Conservation (phyloP, 768 basidiomycete genomes). For the Termitomyces titanicus region DNA sequence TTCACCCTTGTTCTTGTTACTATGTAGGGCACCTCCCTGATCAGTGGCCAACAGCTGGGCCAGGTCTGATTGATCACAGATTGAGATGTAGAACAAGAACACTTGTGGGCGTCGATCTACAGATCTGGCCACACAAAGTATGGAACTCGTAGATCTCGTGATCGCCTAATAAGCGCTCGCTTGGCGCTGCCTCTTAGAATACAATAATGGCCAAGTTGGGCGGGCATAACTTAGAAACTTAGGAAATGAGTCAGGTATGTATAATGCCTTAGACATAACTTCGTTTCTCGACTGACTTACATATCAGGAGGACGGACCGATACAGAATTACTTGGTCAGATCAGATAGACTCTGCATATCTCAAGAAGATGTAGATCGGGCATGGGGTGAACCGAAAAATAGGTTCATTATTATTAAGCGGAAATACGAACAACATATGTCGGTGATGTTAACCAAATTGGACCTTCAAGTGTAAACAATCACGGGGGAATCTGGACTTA, state of each 20-base stretch:
- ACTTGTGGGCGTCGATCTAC: constrained; percentile 12
- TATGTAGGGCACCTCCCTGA: background rate
- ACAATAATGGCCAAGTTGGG: constrained; percentile 10
- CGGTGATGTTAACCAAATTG: background rate
- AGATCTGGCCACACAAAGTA: constrained; percentile 7
- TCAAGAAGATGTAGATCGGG: background rate
- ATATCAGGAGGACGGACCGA: background rate
- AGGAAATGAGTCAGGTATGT: background rate
- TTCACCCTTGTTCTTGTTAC: background rate
- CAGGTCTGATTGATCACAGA: constrained; percentile 8
- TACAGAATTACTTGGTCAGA: background rate
- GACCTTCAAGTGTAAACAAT: constrained; percentile 14
- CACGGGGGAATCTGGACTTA: constrained; percentile 1
- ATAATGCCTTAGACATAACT: background rate
- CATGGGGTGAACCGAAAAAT: background rate
- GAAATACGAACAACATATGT: constrained; percentile 3
- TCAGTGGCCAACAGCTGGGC: background rate
- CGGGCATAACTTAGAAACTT: too few relatives aligned
- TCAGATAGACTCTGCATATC: background rate
- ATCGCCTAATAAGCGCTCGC: constrained; percentile 9
- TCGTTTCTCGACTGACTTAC: background rate
- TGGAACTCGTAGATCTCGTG: constrained; percentile 5
- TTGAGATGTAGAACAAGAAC: constrained; percentile 1
- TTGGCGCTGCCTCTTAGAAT: constrained; percentile 1
- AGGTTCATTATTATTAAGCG: constrained; percentile 8